Evolutionary conservation across 306 rosid species (phyloP), one percentile per base, ranked within the genome.

Genomic region (Alnus rubra): DNA sequence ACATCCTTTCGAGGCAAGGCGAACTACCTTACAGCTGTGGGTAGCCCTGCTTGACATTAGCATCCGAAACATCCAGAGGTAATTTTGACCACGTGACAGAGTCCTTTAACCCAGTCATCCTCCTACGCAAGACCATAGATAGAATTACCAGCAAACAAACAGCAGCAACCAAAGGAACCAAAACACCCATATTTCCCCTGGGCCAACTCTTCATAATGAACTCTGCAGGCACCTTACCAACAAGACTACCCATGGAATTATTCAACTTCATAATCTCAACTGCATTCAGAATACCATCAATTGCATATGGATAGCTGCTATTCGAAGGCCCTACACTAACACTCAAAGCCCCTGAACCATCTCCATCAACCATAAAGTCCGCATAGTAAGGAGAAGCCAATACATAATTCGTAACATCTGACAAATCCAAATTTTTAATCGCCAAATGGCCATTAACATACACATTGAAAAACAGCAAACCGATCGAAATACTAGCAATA

Each of bases 401-500:
- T 9, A 70, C 73, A 77, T 80, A 82, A 31, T 78, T 76, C 0
- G 91, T 59, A 7, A 80, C 75, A 42, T 14, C 30, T 5, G 98
- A 85, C 69, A 95, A 85, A 82, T 95, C 98, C 80, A 91, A 89
- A 81, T 95, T 88, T 39, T 84, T 63, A 16, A 44, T 75, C 0
- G 85, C 98, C 78, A 90, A 74, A 45, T 84, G 5, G 58, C 96
- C 96, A 78, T 95, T 83, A n/a, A 95, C 92, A 80, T 93, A 90
- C 37, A 95, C 92, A 75, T 94, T 94, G 89, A 92, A 94, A 82
- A 69, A 91, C 13, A 94, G 73, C 83, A 93, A 80, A 55, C 92
- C 90, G 14, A 89, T 84, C 0, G 94, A 82, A 50, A 86, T 84
- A 49, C 98, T 95, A 69, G 99, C 97, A 79, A 93, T 91, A 80